Evolutionary conservation across 768 basidiomycete genomes (phyloP), one percentile per base, ranked within the genome.

Genomic region (Gloeostereum incarnatum): DNA sequence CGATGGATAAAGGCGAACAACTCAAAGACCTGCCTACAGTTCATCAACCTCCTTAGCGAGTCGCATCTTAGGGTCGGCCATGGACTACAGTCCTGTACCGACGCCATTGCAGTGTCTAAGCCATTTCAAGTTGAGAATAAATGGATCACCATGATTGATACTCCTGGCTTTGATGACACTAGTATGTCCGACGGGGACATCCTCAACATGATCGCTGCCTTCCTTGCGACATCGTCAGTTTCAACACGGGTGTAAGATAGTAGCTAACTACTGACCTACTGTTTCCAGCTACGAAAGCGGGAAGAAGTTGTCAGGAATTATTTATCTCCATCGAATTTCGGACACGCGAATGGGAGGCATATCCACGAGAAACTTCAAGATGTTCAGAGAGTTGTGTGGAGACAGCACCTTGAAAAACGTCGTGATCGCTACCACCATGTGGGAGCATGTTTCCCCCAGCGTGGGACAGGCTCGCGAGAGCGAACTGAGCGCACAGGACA

Each of bases 381-480:
- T 74, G 54, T 74, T 76, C 51, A 56, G 65, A 33, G 60, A 68
- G 40, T 59, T 77, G 9, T 77, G 75, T 44, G 75, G 75, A 10
- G 66, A 69, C 14, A 56, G 39, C 31, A 58, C 68, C 10, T 64
- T 77, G 36, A 54, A 59, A 26, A 73, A 67, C 42, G 70, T 77
- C 20, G 56, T 70, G 19, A 63, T 77, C 42, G 65, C 66, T 35
- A 75, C 75, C 31, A 75, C 61, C 25, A 74, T 68, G 69, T 75
- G 74, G 73, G 63, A 58, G 4, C 55, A 60, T 42, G 62, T 71
- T 26, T 55, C 54, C 32, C 48, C 45, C 29, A 56, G 57, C 31
- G 22, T 61, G n/a, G 69, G 68, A 13, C 58, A 59, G 41, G 54
- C 54, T 3, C 58, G 75, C 18, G 74, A 78, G 46, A 41, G 39